Evolutionary conservation across 148 eudicot species (phyloP).

Genomic region (Mesembryanthemum crystallinum): DNA sequence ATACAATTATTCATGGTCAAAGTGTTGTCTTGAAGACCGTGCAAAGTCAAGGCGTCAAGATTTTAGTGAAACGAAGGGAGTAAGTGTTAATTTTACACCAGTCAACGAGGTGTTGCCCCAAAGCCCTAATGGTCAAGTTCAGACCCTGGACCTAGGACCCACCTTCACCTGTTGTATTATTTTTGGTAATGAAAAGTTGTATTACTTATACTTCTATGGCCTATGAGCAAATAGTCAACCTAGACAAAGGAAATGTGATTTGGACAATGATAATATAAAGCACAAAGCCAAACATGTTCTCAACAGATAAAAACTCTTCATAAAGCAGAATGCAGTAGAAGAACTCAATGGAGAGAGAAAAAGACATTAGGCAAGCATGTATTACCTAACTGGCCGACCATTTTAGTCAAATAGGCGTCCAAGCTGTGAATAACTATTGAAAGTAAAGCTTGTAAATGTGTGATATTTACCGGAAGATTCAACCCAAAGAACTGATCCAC

Average conservation of each 20-base stretch:
- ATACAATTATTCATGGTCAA: too few species aligned
- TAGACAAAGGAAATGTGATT: background rate
- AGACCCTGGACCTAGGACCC: background rate
- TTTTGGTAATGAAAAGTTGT: too few species aligned
- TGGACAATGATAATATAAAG: background rate
- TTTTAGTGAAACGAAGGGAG: too few species aligned
- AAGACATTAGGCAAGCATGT: background rate
- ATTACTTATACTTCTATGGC: background rate
- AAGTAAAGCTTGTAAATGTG: constrained; percentile 87
- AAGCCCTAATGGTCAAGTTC: background rate
- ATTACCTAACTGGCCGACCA: constrained; percentile 69
- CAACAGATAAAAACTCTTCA: background rate
- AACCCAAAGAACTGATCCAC: constrained; percentile 79
- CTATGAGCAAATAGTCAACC: background rate
- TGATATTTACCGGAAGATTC: constrained; percentile 77
- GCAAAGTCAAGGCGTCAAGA: too few species aligned
- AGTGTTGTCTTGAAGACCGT: too few species aligned
- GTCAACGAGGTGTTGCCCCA: background rate
- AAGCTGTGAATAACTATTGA: constrained; percentile 80
- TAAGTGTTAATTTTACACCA: background rate
- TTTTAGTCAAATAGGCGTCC: constrained; percentile 65
- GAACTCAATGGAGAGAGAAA: background rate
- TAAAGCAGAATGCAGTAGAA: background rate
- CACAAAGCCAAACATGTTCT: background rate
- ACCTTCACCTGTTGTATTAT: background rate